Conservation (phyloP, 2,329 filamentous ascomycete genomes). For the Byssothecium circinans region DNA sequence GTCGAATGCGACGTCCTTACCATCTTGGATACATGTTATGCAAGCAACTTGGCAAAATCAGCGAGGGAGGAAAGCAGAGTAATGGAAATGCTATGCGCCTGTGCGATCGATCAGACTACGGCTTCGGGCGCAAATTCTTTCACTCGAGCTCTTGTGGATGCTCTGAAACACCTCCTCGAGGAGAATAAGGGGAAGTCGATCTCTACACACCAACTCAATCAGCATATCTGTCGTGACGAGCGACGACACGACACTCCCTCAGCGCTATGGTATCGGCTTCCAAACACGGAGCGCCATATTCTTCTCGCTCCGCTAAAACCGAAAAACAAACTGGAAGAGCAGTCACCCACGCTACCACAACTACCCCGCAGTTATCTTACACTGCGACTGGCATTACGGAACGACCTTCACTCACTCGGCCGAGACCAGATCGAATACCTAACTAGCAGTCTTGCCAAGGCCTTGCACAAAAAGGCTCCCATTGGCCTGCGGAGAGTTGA, state of each 20-base stretch:
- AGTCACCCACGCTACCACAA: constrained; percentile 5
- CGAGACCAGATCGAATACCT: constrained; percentile 35
- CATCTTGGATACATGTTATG: constrained; percentile 45
- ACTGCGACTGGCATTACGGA: constrained; percentile 32
- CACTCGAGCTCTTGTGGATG: constrained; percentile 39
- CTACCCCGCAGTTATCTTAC: constrained; percentile 33
- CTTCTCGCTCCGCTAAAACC: constrained; percentile 31
- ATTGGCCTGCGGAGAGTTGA: constrained; percentile 35
- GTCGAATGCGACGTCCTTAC: constrained; percentile 40
- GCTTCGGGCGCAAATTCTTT: constrained; percentile 35
- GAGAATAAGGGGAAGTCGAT: constrained; percentile 28
- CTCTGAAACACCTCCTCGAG: constrained; percentile 23
- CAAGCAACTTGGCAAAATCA: constrained; percentile 39
- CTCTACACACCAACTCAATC: constrained; percentile 33
- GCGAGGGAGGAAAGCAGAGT: constrained; percentile 25
- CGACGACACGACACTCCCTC: constrained; percentile 32
- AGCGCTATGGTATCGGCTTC: constrained; percentile 27
- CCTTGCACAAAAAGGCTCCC: constrained; percentile 29
- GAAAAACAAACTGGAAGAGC: constrained; percentile 1
- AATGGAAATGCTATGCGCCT: constrained; percentile 40
- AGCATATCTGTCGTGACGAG: constrained; percentile 28
- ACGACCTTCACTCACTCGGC: constrained; percentile 21
- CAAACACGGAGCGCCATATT: constrained; percentile 33
- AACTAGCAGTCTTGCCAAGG: constrained; percentile 27
- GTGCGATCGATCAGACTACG: constrained; percentile 29